Evolutionary conservation across 1,284 basidiomycete species (phyloP).

Genomic region (Naganishia sp.): DNA sequence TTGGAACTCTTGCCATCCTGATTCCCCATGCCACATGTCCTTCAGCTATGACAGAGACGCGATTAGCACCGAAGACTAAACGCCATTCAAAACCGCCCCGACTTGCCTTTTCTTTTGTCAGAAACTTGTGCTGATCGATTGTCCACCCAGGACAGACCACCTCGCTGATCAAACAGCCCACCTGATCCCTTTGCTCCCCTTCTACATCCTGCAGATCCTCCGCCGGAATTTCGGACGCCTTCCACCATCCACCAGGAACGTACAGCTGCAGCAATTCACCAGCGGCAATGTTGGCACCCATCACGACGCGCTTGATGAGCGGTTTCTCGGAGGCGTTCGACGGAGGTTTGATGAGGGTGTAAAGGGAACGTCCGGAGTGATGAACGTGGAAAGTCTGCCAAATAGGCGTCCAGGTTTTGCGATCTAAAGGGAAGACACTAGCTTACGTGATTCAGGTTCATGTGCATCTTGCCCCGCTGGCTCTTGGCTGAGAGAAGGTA

Average conservation of each 20-base stretch:
- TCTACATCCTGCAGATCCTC: constrained; percentile 41
- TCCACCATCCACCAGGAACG: constrained; percentile 52
- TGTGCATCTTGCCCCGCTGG: constrained; percentile 46
- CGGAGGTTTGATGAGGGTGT: constrained; percentile 48
- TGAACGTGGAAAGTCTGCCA: constrained; percentile 46
- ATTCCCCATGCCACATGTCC: constrained; percentile 41
- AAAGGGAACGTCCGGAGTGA: constrained; percentile 46
- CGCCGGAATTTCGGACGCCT: constrained; percentile 47
- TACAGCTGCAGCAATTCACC: constrained; percentile 49
- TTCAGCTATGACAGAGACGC: constrained; percentile 37
- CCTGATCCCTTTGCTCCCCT: constrained; percentile 34
- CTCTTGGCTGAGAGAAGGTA: constrained; percentile 46
- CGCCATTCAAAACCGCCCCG: neutral
- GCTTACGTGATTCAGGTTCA: constrained; percentile 46
- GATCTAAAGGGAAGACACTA: neutral
- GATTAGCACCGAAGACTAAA: neutral
- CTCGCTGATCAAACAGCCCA: constrained; percentile 49
- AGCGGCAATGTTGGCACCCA: constrained; percentile 40
- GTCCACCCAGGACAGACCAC: constrained; percentile 48
- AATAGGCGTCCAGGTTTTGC: neutral
- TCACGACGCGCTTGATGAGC: constrained; percentile 42
- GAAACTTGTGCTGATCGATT: constrained; percentile 47
- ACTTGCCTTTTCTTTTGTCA: constrained; percentile 43
- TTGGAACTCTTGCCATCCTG: constrained; percentile 43
- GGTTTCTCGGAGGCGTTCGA: constrained; percentile 29